Conservation (phyloP, 345 rosid genomes). For the Lepidium africanum region DNA sequence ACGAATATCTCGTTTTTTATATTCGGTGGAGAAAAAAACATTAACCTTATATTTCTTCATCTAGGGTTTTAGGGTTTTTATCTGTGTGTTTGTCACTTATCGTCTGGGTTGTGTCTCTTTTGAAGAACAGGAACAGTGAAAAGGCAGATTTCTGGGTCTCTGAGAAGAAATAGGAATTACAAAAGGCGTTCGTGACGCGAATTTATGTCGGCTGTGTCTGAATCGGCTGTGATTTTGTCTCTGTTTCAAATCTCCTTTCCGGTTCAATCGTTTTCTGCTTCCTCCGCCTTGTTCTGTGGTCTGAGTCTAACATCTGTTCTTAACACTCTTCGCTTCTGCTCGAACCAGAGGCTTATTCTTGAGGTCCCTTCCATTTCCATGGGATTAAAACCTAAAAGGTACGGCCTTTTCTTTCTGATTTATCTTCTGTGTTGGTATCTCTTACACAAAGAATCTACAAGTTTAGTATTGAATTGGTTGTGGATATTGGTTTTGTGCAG, state of each 20-base stretch:
- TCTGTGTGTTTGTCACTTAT: neutral
- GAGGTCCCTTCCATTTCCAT: constrained; percentile 59
- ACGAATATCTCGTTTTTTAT: neutral
- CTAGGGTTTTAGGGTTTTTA: constrained; percentile 9
- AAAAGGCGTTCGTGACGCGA: constrained; percentile 25
- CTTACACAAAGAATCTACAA: neutral
- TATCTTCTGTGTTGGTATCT: neutral
- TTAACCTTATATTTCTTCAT: neutral
- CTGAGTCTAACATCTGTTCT: constrained; percentile 12
- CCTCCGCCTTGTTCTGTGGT: constrained; percentile 3
- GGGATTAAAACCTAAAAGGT: constrained; percentile 83
- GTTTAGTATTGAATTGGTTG: neutral
- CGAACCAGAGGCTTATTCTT: constrained; percentile 45
- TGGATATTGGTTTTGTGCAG: constrained; percentile 31
- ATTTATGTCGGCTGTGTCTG: constrained; percentile 80
- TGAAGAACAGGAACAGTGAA: constrained; percentile 17
- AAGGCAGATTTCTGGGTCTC: constrained; percentile 3
- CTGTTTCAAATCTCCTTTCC: constrained; percentile 46
- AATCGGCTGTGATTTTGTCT: constrained; percentile 61
- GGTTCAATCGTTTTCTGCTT: constrained; percentile 9
- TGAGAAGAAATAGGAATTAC: neutral
- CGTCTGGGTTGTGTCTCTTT: constrained; percentile 9
- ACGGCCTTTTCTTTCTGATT: neutral
- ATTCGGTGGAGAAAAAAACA: neutral
- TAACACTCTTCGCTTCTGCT: constrained; percentile 51